Conservation (phyloP, 306 rosid species). For the Cucumis melo region DNA sequence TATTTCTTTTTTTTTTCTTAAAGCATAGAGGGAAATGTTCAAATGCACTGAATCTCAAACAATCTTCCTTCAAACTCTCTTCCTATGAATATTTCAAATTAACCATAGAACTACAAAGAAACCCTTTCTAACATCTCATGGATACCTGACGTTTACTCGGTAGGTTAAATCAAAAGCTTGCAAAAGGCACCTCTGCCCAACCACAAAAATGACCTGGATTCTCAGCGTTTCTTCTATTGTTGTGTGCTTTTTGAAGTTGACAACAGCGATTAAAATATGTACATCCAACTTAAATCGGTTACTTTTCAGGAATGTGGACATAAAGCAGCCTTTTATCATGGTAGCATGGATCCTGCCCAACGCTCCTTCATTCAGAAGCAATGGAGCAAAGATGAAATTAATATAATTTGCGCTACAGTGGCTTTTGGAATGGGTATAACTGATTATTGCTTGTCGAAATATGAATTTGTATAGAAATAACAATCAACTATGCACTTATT, state of each 20-base stretch:
- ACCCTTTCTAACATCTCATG: not conserved
- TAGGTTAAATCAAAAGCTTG: not conserved
- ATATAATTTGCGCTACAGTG: constrained; percentile 90
- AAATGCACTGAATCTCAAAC: not conserved
- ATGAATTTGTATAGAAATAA: constrained; percentile 8
- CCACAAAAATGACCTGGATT: not conserved
- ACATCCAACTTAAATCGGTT: not conserved
- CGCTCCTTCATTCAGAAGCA: constrained; percentile 83
- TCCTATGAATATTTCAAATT: not conserved
- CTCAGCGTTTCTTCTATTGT: not conserved
- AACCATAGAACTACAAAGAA: not conserved
- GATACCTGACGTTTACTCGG: not conserved
- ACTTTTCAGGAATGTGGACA: constrained; percentile 80
- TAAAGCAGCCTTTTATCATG: constrained; percentile 91
- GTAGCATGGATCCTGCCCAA: constrained; percentile 81
- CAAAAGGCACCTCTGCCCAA: not conserved
- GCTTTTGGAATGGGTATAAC: constrained; percentile 99
- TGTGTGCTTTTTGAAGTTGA: not conserved
- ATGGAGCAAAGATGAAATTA: constrained; percentile 97
- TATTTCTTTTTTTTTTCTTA: not conserved
- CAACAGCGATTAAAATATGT: not conserved
- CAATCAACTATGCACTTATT: constrained; percentile 8
- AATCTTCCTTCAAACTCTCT: not conserved
- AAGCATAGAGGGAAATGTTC: not conserved
- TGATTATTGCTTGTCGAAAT: constrained; percentile 17